These are phyloP conservation scores for Biscogniauxia mediterranea DNA, from an alignment of 2,329 filamentous ascomycete genomes.

Conservation along the genomic window DNA sequence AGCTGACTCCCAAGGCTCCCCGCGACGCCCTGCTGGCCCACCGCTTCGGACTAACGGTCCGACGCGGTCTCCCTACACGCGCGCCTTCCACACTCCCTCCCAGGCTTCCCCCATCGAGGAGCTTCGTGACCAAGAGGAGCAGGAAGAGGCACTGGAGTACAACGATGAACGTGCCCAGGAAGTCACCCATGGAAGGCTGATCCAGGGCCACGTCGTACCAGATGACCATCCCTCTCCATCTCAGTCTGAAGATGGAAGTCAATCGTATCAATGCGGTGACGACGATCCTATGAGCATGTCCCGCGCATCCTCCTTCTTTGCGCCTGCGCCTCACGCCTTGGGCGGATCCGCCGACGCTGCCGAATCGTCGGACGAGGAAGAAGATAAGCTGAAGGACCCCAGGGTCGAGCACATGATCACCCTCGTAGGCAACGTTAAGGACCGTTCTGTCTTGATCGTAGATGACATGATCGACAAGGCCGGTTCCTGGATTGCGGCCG, in stretches of 20 bases:
- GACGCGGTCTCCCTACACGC: conserved; percentile 29
- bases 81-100: conserved; percentile 32
- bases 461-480: conserved; percentile 99
- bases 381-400: conserved; percentile 78
- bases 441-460: conserved; percentile 87
- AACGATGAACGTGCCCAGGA: conserved; percentile 82
- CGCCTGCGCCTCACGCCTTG: conserved; percentile 66
- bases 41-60: conserved; percentile 29
- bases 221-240: conserved; percentile 84
- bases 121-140: conserved; percentile 37
- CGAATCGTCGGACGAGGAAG: conserved; percentile 87
- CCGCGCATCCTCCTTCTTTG: conserved; percentile 77
- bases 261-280: conserved; percentile 45
- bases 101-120: conserved; percentile 38
- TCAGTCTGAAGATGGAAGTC: conserved; percentile 60
- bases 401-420: conserved; percentile 93
- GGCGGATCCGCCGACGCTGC: conserved; percentile 82
- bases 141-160: conserved; percentile 50
- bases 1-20: conserved; percentile 45
- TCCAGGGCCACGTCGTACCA: conserved; percentile 93
- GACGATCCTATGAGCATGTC: conserved; percentile 82
- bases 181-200: conserved; percentile 85
- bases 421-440: conserved; percentile 89
- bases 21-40: conserved; percentile 36
- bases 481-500: conserved; percentile 94